phyloP scores from a whole-genome alignment of 805 yeast genomes.

The Metschnikowia koreensis region DNA sequence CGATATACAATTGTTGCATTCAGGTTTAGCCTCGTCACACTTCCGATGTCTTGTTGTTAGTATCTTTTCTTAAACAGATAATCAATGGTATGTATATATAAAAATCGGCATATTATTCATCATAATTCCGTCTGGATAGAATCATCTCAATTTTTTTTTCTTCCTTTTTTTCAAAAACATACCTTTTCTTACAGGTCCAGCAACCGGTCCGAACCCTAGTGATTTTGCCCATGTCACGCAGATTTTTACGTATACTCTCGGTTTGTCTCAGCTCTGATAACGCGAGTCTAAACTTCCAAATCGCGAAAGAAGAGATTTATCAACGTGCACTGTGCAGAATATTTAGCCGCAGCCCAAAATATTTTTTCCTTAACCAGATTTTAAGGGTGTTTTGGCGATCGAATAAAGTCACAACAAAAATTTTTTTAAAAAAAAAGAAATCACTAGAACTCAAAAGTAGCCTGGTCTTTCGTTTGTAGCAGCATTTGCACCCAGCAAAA shows the following conservation, averaged over 20 bases:
- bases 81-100: background rate
- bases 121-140: too few relatives aligned
- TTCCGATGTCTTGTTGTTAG: conserved; percentile 44
- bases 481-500: background rate
- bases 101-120: background rate
- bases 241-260: background rate
- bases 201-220: conserved; percentile 57
- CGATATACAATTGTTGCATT: conserved; percentile 46
- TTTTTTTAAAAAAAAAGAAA: too few relatives aligned
- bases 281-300: background rate
- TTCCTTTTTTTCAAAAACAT: conserved; percentile 15
- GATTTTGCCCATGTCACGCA: conserved; percentile 33
- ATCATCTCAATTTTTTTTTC: too few relatives aligned
- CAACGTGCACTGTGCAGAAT: too few relatives aligned
- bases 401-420: too few relatives aligned
- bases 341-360: background rate
- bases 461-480: background rate
- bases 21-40: conserved; percentile 56
- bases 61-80: background rate
- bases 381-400: too few relatives aligned
- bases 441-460: background rate
- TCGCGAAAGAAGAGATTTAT: background rate
- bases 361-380: too few relatives aligned
- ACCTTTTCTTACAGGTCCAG: conserved; percentile 55
- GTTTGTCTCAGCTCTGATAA: background rate